phyloP scores from a whole-genome alignment of 2,329 filamentous ascomycete genomes.

The Alternaria metachromatica region DNA sequence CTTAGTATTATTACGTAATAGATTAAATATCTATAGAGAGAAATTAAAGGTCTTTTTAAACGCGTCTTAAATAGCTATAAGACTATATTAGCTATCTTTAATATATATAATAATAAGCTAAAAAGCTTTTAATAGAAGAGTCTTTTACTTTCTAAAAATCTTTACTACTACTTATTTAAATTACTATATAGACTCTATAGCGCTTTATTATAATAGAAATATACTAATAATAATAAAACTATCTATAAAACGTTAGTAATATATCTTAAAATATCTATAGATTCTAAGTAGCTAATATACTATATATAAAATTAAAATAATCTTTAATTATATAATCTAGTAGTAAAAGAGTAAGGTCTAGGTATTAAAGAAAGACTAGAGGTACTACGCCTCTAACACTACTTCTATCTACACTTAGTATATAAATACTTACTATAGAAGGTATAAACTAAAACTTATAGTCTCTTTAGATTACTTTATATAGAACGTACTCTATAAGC shows the following conservation, averaged over 20 bases:
- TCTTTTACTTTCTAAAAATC: conserved; percentile 24
- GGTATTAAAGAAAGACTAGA: conserved; percentile 18
- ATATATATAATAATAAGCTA: conserved; percentile 31
- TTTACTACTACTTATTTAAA: conserved; percentile 32
- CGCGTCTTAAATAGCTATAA: conserved; percentile 28
- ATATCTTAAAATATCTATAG: background rate
- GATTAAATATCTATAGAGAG: conserved; percentile 35
- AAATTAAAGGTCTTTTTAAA: conserved; percentile 25
- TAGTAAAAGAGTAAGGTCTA: conserved; percentile 5
- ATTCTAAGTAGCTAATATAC: conserved; percentile 14
- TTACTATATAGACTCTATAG: conserved; percentile 21
- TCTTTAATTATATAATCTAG: conserved; percentile 9
- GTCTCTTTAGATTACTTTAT: conserved; percentile 7
- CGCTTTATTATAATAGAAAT: conserved; percentile 35
- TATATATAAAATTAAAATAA: conserved; percentile 16
- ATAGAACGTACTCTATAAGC: conserved; percentile 14
- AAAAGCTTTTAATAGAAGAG: conserved; percentile 17
- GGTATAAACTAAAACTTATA: conserved; percentile 14
- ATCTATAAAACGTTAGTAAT: conserved; percentile 18
- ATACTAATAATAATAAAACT: conserved; percentile 35
- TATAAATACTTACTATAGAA: conserved; percentile 19
- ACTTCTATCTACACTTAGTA: conserved; percentile 18
- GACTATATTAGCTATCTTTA: conserved; percentile 32
- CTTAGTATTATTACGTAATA: conserved; percentile 29
- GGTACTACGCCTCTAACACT: conserved; percentile 21